A percentile compares a stretch with the other conserved stretches of the same genome.
Conservation (phyloP, 345 rosid species). For the Eucalyptus shirleyi region DNA sequence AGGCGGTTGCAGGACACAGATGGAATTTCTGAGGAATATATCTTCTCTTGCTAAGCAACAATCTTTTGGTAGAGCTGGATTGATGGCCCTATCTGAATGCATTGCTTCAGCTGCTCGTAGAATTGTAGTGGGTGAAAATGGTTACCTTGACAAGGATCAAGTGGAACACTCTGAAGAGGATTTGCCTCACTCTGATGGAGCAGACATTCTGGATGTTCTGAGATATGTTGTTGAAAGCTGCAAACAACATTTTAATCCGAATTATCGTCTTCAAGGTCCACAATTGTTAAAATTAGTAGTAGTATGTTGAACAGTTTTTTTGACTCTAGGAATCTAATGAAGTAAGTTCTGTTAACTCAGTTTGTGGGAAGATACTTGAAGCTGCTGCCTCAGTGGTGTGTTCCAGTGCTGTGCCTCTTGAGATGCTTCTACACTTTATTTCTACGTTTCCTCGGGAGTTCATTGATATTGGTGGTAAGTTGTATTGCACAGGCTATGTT, state of each 20-base stretch:
- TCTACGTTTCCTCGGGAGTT: conserved; percentile 74
- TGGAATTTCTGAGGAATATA: conserved; percentile 42
- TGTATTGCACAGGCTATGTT: neutral
- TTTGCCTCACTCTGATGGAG: conserved; percentile 11
- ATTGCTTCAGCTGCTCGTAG: conserved; percentile 54
- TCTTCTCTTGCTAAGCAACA: conserved; percentile 61
- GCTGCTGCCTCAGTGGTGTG: conserved; percentile 50
- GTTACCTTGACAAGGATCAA: conserved; percentile 3
- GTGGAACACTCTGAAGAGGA: conserved; percentile 10
- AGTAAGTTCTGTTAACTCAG: conserved; percentile 9
- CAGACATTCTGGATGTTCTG: conserved; percentile 48
- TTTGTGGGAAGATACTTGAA: conserved; percentile 48
- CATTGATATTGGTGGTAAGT: conserved; percentile 72
- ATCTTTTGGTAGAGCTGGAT: conserved; percentile 85
- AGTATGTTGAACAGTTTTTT: neutral
- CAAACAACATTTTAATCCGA: conserved; percentile 92
- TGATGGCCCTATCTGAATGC: conserved; percentile 75
- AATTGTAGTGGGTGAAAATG: conserved; percentile 11
- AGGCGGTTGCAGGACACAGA: conserved; percentile 30
- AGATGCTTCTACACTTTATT: conserved; percentile 58
- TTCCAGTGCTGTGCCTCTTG: conserved; percentile 48
- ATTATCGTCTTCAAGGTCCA: conserved; percentile 78
- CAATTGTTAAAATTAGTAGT: conserved; percentile 1
- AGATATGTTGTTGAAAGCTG: conserved; percentile 81
- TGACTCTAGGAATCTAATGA: neutral